Percentiles rank a stretch among this genome's conserved stretches.
Evolutionary conservation across 305 asterid genomes (phyloP).

Genomic region (Fraxinus albicans): DNA sequence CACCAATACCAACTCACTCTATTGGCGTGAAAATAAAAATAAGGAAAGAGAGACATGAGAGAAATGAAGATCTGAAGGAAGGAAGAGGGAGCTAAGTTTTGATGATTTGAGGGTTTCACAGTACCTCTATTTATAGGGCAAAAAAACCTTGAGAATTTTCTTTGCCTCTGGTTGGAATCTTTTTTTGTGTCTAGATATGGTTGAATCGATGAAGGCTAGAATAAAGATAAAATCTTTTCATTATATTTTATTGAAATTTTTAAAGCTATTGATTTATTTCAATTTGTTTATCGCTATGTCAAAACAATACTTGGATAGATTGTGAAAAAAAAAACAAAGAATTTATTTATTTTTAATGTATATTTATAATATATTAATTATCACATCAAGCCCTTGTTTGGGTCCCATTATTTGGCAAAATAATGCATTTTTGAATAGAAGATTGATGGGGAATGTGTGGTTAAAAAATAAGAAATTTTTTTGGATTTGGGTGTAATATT

Average conservation of each 20-base stretch:
- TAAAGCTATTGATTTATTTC: not conserved
- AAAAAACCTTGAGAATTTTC: not conserved
- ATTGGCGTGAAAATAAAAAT: not conserved
- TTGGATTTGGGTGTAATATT: too few relatives aligned
- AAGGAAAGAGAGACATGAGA: not conserved
- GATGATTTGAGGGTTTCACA: constrained; percentile 15
- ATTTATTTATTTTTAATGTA: not conserved
- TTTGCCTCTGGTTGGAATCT: not conserved
- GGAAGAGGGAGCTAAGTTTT: not conserved
- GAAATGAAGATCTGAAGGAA: not conserved
- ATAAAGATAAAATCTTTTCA: not conserved
- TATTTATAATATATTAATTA: too few relatives aligned
- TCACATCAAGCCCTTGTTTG: too few relatives aligned
- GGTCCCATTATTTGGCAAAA: too few relatives aligned
- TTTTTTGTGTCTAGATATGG: not conserved
- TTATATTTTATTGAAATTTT: not conserved
- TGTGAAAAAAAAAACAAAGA: not conserved
- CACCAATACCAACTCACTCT: not conserved
- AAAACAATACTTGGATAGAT: too few relatives aligned
- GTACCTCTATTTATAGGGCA: constrained; percentile 28
- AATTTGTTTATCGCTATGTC: too few relatives aligned
- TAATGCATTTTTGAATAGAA: too few relatives aligned
- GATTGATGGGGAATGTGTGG: too few relatives aligned
- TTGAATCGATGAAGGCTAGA: not conserved
- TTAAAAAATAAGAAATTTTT: too few relatives aligned